Evolutionary conservation across 1,284 basidiomycete genomes (phyloP), one percentile per base, ranked within the genome.

Genomic region (Tausonia pullulans): DNA sequence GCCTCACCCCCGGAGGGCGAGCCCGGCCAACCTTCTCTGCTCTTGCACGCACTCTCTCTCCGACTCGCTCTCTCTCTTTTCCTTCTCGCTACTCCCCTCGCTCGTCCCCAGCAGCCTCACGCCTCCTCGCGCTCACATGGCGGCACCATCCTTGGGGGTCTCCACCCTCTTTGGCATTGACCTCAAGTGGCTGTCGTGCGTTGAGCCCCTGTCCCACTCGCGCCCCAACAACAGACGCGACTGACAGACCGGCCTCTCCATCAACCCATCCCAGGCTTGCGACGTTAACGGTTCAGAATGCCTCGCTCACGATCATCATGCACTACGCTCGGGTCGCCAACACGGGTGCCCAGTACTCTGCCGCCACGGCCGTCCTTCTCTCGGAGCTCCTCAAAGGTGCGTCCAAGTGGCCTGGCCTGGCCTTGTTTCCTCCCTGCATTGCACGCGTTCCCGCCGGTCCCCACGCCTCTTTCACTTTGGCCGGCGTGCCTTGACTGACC

Each of bases 261-360:
- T 60, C 54, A 53, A 13, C 54, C 56, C 40, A 48, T 49, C 48
- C 67, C 70, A 90, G 88, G 59, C 82, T 93, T 66, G 82, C 91
- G 69, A 89, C 87, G 43, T 81, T 93, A 74, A 90, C 90, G 66
- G 81, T 90, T 66, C 90, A 93, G 77, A 93, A 93, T 76, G 88
- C 87, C 14, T 76, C 83, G 54, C 72, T 92, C 62, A 85, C 88
- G 51, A 82, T 92, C 72, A 84, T 92, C 71, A 88, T 92, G 86
- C 87, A 90, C 77, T 88, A 89, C 75, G 90, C 88, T 55, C 85
- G 88, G 69, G 86, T 90, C 52, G 87, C 85, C 6, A 83, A 83
- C 9, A 81, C 87, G 4, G 81, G 85, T 0, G 85, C 85, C 62
- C 79, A 81, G 5, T 93, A 93, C 76, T 89, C 87, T 56, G 86